These are phyloP conservation scores for Erythrophleum ivorense DNA, from an alignment of 331 rosid species.

Conservation along the genomic window DNA sequence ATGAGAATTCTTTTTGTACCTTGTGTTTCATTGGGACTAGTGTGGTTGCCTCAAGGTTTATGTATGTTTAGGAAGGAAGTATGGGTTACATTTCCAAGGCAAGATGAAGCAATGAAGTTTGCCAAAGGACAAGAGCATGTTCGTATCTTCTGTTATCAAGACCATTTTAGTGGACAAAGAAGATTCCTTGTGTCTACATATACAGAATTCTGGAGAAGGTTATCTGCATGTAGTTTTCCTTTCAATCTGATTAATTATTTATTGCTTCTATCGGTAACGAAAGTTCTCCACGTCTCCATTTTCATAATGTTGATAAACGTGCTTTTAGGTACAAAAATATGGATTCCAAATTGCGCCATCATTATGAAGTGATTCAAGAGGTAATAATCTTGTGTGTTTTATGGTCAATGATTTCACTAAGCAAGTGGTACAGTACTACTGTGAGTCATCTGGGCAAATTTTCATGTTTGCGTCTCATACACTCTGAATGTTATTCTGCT, in stretches of 20 bases:
- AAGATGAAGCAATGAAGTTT: slow-evolving; percentile 90
- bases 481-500: slow-evolving; percentile 40
- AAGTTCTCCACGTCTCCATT: slow-evolving; percentile 26
- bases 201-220: slow-evolving; percentile 86
- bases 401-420: slow-evolving; percentile 17
- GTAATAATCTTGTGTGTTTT: slow-evolving; percentile 49
- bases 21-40: slow-evolving; percentile 24
- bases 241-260: slow-evolving; percentile 19
- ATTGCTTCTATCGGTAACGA: slow-evolving; percentile 31
- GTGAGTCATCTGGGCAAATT: not conserved
- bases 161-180: slow-evolving; percentile 86
- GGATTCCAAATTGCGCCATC: slow-evolving; percentile 84
- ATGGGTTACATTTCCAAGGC: slow-evolving; percentile 94
- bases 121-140: slow-evolving; percentile 59
- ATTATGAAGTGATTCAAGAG: slow-evolving; percentile 97
- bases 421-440: not conserved
- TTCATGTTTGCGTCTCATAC: slow-evolving; percentile 35
- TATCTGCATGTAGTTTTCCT: slow-evolving; percentile 28
- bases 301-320: slow-evolving; percentile 27
- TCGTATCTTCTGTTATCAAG: slow-evolving; percentile 89
- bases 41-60: slow-evolving; percentile 12
- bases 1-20: slow-evolving; percentile 18
- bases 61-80: slow-evolving; percentile 62
- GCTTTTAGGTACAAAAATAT: slow-evolving; percentile 74
- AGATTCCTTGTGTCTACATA: slow-evolving; percentile 86